phyloP scores from a whole-genome alignment of 805 yeast genomes.

The Zygosaccharomyces pseudorouxii region DNA sequence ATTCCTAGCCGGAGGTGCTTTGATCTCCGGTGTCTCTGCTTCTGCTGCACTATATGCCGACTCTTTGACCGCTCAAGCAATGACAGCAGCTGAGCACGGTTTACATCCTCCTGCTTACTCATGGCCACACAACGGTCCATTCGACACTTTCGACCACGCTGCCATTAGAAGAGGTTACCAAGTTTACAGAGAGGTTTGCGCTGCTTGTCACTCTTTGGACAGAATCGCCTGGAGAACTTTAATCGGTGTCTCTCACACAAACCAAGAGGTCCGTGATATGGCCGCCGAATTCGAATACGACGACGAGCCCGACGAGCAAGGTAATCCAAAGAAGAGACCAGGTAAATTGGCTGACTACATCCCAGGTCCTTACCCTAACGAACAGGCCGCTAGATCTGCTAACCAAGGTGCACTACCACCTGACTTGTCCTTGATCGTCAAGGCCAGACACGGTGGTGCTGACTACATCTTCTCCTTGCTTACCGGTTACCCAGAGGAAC shows the following conservation, averaged over 20 bases:
- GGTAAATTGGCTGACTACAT: slow-evolving; percentile 95
- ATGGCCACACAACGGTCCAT: slow-evolving; percentile 94
- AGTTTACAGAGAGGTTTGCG: slow-evolving; percentile 98
- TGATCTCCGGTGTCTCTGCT: slow-evolving; percentile 75
- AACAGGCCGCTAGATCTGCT: slow-evolving; percentile 99
- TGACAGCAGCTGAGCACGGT: slow-evolving; percentile 99
- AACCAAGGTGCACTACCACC: slow-evolving; percentile 99
- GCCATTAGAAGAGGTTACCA: slow-evolving; percentile 98
- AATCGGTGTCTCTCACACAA: slow-evolving; percentile 93
- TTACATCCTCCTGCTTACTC: slow-evolving; percentile 89
- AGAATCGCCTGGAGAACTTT: slow-evolving; percentile 98
- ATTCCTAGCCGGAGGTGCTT: slow-evolving; percentile 50
- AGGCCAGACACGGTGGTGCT: slow-evolving; percentile 98
- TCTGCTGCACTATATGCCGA: slow-evolving; percentile 80
- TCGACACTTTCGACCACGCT: slow-evolving; percentile 87
- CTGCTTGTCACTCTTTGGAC: slow-evolving; percentile 96
- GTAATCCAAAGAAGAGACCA: slow-evolving; percentile 95
- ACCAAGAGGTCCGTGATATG: slow-evolving; percentile 84
- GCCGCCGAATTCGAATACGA: slow-evolving; percentile 97
- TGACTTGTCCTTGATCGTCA: slow-evolving; percentile 91
- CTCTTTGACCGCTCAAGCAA: slow-evolving; percentile 82
- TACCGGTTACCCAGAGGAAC: slow-evolving; percentile 98
- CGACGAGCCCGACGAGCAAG: slow-evolving; percentile 98
- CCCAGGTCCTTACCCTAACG: slow-evolving; percentile 95
- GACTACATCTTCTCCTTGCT: slow-evolving; percentile 92